Evolutionary conservation across 371 early-diverging fungal genomes (phyloP), one percentile per base, ranked within the genome.

Genomic region (Mucor piriformis): DNA sequence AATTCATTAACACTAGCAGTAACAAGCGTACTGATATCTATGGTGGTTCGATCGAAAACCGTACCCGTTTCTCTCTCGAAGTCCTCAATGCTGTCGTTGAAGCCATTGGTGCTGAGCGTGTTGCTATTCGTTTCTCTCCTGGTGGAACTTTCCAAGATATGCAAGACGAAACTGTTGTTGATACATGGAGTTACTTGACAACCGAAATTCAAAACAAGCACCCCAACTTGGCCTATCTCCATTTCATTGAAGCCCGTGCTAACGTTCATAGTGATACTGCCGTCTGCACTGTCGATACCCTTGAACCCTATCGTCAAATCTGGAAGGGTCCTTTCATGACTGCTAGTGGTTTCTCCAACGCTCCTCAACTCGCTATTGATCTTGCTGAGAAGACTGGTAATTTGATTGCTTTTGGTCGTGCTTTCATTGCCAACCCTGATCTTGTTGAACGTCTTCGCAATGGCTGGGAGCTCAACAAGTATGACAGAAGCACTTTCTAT

Each of bases 11-110:
- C 38, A 24, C 47, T 10, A 18, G 15, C n/a, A 55, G 51, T 38
- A 90, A 90, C 59, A 18, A 63, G 6, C 56, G 60, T 12, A 55
- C 54, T 2, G 60, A 64, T 24, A 56, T 70, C 12, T 89, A 86
- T 56, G 82, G 83, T 12, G 84, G 84, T 1, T 71, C 74, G 1
- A 57, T 74, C 20, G 77, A 83, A 52, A 86, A 86, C 70, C 72
- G 86, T 2, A 43, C 67, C 20, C 71, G 85, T 3, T 76, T 87
- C 47, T 24, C 73, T 6, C 32, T 73, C 2, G 83, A 84, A 57
- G 64, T 82, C 21, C 57, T 79, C 10, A 59, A 72, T 33, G 75
- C 76, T 25, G 69, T 83, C 10, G 49, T 20, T 0, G 33, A 29
- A 8, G 29, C 29, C 29, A 4, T 29, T 4, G 29, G 29, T 29